A percentile compares a stretch with the other conserved stretches of the same genome.
Conservation (phyloP, 768 basidiomycete genomes). For the Gloeopeniophorella convolvens region DNA sequence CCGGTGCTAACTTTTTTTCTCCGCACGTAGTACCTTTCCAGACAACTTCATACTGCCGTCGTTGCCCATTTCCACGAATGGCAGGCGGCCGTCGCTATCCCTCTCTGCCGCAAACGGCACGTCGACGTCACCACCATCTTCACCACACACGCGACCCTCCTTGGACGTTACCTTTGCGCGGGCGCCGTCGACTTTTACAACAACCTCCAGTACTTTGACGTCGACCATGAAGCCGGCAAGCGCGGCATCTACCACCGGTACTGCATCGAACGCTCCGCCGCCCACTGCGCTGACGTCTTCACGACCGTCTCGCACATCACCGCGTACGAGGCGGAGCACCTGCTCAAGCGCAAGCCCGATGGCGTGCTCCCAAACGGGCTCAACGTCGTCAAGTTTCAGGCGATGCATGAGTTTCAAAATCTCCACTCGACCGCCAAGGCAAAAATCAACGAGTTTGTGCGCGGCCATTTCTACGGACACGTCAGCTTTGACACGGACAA, state of each 20-base stretch:
- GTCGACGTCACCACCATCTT: constrained; percentile 98
- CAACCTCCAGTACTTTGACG: constrained; percentile 98
- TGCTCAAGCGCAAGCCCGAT: constrained; percentile 95
- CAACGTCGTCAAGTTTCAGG: constrained; percentile 98
- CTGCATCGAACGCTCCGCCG: constrained; percentile 92
- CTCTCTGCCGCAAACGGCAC: constrained; percentile 91
- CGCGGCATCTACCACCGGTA: constrained; percentile 98
- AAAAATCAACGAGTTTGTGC: constrained; percentile 98
- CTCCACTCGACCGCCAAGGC: constrained; percentile 86
- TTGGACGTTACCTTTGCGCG: constrained; percentile 97
- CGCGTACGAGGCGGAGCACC: constrained; percentile 92
- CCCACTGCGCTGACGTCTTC: constrained; percentile 97
- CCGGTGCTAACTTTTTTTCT: constrained; percentile 8
- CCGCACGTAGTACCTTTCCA: constrained; percentile 59
- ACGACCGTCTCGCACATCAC: constrained; percentile 98
- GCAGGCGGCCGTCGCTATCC: constrained; percentile 96
- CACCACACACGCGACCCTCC: constrained; percentile 96
- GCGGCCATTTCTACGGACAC: constrained; percentile 97
- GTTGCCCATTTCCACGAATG: constrained; percentile 99
- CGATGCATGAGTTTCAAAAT: constrained; percentile 99
- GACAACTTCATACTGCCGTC: constrained; percentile 78
- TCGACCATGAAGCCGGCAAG: constrained; percentile 98
- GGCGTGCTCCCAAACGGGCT: constrained; percentile 96
- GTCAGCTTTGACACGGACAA: constrained; percentile 95
- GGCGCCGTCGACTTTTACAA: constrained; percentile 99